These are phyloP conservation scores for Chaetomium tenue DNA, from an alignment of 495 filamentous ascomycete genomes.

Conservation along the genomic window DNA sequence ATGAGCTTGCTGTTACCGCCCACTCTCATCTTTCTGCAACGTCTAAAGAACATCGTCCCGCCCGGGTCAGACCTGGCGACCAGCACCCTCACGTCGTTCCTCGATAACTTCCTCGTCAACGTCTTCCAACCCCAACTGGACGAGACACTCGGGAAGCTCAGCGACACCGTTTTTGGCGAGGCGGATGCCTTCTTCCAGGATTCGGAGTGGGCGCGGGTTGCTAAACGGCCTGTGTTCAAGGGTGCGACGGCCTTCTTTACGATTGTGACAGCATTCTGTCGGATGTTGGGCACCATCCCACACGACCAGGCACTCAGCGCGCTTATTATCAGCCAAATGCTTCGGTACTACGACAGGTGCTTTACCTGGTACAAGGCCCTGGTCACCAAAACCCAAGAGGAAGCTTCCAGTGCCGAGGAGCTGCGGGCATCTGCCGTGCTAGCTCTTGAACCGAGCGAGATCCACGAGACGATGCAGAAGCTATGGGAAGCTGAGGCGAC, in stretches of 20 bases:
- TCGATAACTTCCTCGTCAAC: conserved; percentile 97
- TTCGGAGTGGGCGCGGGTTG: conserved; percentile 70
- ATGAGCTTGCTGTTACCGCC: conserved; percentile 91
- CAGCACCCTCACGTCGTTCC: conserved; percentile 86
- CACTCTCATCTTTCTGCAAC: conserved; percentile 87
- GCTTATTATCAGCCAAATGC: conserved; percentile 84
- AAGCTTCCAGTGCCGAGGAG: conserved; percentile 38
- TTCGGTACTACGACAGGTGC: conserved; percentile 87
- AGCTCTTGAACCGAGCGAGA: conserved; percentile 61
- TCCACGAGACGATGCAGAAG: conserved; percentile 62
- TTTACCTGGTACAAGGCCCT: conserved; percentile 81
- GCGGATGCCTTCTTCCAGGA: conserved; percentile 86
- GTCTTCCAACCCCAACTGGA: conserved; percentile 97
- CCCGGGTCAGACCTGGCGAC: conserved; percentile 77
- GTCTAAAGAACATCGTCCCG: conserved; percentile 88
- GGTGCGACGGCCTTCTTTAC: conserved; percentile 87
- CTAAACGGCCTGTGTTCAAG: conserved; percentile 84
- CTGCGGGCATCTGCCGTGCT: conserved; percentile 72
- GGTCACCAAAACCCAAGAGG: conserved; percentile 55
- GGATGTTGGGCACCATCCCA: conserved; percentile 90
- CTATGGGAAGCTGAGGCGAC: conserved; percentile 56
- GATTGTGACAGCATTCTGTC: conserved; percentile 84
- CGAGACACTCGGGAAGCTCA: conserved; percentile 87
- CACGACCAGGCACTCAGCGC: conserved; percentile 95
- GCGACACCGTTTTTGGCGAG: conserved; percentile 76